A percentile compares a stretch with the other conserved stretches of the same genome.
Conservation (phyloP, 345 rosid genomes). For the Linum tenue region DNA sequence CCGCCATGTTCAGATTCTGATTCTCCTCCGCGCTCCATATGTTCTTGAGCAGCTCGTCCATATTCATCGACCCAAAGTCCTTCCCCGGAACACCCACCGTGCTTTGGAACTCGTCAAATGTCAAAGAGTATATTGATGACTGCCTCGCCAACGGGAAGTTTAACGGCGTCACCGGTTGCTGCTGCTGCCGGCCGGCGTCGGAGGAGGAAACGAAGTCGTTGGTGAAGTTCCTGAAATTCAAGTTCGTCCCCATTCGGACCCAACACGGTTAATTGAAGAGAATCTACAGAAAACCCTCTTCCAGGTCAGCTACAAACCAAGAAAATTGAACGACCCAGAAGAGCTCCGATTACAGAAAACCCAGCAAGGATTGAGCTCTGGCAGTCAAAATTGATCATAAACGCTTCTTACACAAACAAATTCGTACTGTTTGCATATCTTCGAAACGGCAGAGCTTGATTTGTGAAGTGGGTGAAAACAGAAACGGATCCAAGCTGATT, state of each 20-base stretch:
- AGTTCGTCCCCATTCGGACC: conserved; percentile 40
- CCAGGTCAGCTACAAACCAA: too few species aligned
- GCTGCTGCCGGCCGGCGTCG: conserved; percentile 27
- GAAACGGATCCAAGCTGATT: not conserved
- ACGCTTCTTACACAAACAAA: not conserved
- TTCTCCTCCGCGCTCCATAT: conserved; percentile 89
- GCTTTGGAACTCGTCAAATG: conserved; percentile 87
- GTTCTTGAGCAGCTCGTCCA: conserved; percentile 87
- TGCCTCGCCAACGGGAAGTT: conserved; percentile 43
- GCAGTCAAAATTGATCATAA: not conserved
- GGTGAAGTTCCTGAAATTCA: conserved; percentile 54
- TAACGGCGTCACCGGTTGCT: conserved; percentile 32
- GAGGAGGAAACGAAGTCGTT: conserved; percentile 22
- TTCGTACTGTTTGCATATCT: not conserved
- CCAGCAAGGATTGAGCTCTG: too few species aligned
- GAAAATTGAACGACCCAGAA: too few species aligned
- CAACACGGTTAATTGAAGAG: not conserved
- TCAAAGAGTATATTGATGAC: conserved; percentile 68
- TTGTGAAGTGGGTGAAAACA: too few species aligned
- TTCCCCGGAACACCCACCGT: conserved; percentile 62
- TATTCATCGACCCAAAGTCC: conserved; percentile 95
- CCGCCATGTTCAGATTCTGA: conserved; percentile 49
- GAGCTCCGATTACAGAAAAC: too few species aligned
- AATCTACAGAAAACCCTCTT: too few species aligned
- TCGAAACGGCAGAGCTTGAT: not conserved